Evolutionary conservation across 169 alveolate species (phyloP).

Genomic region (Besnoitia besnoiti): DNA sequence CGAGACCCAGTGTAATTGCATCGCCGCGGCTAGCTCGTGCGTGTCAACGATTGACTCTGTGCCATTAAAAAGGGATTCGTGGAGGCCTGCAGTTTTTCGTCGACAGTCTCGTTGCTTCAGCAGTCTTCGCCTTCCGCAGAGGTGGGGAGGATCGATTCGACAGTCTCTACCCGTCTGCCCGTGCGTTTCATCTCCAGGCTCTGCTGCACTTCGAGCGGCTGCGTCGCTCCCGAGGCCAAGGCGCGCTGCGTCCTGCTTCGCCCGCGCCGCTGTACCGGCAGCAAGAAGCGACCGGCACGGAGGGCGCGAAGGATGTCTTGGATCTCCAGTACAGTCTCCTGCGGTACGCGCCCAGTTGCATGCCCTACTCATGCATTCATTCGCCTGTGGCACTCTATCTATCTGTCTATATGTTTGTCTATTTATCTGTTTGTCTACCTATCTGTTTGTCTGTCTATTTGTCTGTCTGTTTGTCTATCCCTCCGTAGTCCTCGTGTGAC

Average conservation of each 20-base stretch:
- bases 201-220: conserved; percentile 9
- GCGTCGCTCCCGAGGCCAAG: background rate
- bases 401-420: background rate
- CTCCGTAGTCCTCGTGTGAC: too few species aligned
- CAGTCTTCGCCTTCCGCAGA: too few species aligned
- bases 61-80: too few species aligned
- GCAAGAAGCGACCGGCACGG: background rate
- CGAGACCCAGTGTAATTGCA: too few species aligned
- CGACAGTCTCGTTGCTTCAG: too few species aligned
- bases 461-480: background rate
- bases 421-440: background rate
- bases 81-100: too few species aligned
- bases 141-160: background rate
- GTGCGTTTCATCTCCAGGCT: background rate
- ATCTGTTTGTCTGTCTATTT: background rate
- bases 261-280: conserved; percentile 31
- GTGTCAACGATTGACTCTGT: too few species aligned
- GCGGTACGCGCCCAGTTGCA: background rate
- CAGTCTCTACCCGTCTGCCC: background rate
- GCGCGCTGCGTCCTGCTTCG: background rate
- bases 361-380: too few species aligned
- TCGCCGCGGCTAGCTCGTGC: too few species aligned
- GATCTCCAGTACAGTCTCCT: conserved; percentile 10
- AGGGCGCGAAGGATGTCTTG: background rate
- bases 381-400: too few species aligned